Conservation (phyloP, 805 yeast genomes). For the Maudiozyma saulgeensis region DNA sequence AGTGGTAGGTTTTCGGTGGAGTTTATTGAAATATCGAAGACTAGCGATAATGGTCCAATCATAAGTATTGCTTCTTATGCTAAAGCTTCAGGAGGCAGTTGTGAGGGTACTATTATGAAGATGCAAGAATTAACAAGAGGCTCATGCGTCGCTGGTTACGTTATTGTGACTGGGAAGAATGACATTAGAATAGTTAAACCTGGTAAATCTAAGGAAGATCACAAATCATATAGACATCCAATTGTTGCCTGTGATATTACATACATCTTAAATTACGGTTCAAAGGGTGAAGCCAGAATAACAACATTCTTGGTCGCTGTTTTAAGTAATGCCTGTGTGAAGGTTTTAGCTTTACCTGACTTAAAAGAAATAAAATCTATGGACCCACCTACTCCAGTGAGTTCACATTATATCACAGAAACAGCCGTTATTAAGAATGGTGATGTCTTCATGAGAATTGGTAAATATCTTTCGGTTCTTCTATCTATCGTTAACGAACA, state of each 20-base stretch:
- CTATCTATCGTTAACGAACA: slow-evolving; percentile 39
- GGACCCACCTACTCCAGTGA: slow-evolving; percentile 36
- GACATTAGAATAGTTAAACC: slow-evolving; percentile 57
- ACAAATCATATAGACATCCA: slow-evolving; percentile 46
- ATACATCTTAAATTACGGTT: slow-evolving; percentile 20
- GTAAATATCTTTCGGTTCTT: slow-evolving; percentile 44
- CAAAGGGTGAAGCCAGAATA: slow-evolving; percentile 20
- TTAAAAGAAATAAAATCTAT: slow-evolving; percentile 47
- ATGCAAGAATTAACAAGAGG: slow-evolving; percentile 57
- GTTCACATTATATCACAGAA: slow-evolving; percentile 33
- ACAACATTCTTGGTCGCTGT: slow-evolving; percentile 43
- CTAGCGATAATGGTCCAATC: slow-evolving; percentile 42
- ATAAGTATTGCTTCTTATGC: slow-evolving; percentile 49
- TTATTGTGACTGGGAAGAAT: slow-evolving; percentile 44
- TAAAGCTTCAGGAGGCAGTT: slow-evolving; percentile 50
- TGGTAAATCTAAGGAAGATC: slow-evolving; percentile 54
- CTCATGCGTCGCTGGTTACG: slow-evolving; percentile 47
- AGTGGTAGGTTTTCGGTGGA: slow-evolving; percentile 53
- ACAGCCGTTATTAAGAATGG: slow-evolving; percentile 45
- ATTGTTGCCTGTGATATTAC: slow-evolving; percentile 45
- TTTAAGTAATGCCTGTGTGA: slow-evolving; percentile 39
- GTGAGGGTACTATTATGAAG: slow-evolving; percentile 50
- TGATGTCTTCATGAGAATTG: slow-evolving; percentile 47
- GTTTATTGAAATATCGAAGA: slow-evolving; percentile 38
- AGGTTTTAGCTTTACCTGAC: slow-evolving; percentile 47